A percentile compares a stretch with the other conserved stretches of the same genome.
Conservation (phyloP, 768 basidiomycete species). For the Suillus alpinus region DNA sequence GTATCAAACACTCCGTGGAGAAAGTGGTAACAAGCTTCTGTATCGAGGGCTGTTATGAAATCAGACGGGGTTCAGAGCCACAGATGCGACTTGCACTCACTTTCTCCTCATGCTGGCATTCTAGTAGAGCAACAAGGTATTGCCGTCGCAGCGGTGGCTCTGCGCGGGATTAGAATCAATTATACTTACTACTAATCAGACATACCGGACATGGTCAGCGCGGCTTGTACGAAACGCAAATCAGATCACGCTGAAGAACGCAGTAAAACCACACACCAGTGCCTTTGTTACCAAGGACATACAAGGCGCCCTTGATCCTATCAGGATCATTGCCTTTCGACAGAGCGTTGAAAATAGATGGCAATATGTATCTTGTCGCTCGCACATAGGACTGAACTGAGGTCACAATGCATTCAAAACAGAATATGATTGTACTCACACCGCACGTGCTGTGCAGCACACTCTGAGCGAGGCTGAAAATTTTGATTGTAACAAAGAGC, state of each 20-base stretch:
- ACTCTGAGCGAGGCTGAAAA: constrained; percentile 60
- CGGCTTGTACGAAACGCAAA: constrained; percentile 36
- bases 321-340: constrained; percentile 82
- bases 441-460: constrained; percentile 62
- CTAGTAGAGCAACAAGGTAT: constrained; percentile 62
- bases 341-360: constrained; percentile 58
- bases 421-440: constrained; percentile 38
- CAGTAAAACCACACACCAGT: constrained; percentile 43
- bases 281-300: constrained; percentile 72
- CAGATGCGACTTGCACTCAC: constrained; percentile 31
- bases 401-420: constrained; percentile 9
- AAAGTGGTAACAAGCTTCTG: constrained; percentile 62
- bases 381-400: constrained; percentile 59
- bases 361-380: constrained; percentile 65
- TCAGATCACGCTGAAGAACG: background rate
- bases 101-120: constrained; percentile 86
- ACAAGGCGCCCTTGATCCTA: constrained; percentile 92
- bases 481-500: constrained; percentile 6
- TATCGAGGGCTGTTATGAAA: constrained; percentile 57
- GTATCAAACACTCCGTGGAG: constrained; percentile 57
- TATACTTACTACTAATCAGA: constrained; percentile 7
- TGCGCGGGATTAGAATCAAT: constrained; percentile 24
- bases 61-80: background rate
- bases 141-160: constrained; percentile 55
- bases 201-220: constrained; percentile 69